Conservation (phyloP, 2,329 filamentous ascomycete species). For the Cladosporium velox region DNA sequence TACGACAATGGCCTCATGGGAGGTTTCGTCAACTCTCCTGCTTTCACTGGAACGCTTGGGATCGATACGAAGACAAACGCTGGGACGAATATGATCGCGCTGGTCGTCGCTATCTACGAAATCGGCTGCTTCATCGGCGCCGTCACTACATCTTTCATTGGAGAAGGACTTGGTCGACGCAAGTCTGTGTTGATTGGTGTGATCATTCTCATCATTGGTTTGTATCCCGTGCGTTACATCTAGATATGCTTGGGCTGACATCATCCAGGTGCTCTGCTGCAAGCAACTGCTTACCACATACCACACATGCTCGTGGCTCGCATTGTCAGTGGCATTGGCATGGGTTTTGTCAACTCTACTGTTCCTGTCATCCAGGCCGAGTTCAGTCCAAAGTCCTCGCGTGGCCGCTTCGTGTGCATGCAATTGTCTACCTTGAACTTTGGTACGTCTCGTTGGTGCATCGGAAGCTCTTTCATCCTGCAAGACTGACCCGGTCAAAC, state of each 20-base stretch:
- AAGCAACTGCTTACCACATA: slow-evolving; percentile 43
- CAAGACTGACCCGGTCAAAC: not conserved
- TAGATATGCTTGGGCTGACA: not conserved
- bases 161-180: slow-evolving; percentile 3
- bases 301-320: slow-evolving; percentile 49
- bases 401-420: slow-evolving; percentile 47
- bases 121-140: slow-evolving; percentile 48
- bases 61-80: slow-evolving; percentile 40
- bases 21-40: slow-evolving; percentile 42
- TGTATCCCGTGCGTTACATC: not conserved
- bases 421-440: slow-evolving; percentile 53
- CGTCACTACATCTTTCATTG: not conserved
- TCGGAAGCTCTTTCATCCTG: not conserved
- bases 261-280: slow-evolving; percentile 43
- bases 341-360: slow-evolving; percentile 50
- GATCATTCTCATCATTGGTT: slow-evolving; percentile 43
- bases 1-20: slow-evolving; percentile 52
- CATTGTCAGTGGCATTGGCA: slow-evolving; percentile 47
- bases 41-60: slow-evolving; percentile 47
- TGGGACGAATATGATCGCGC: slow-evolving; percentile 32
- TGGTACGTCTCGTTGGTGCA: slow-evolving; percentile 25
- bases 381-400: slow-evolving; percentile 36
- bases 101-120: slow-evolving; percentile 53
- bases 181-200: slow-evolving; percentile 44
- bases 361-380: slow-evolving; percentile 50